A percentile compares a stretch with the other conserved stretches of the same genome.
These are phyloP conservation scores for Fusarium continuum DNA, from an alignment of 2,329 filamentous ascomycete genomes.

Conservation along the genomic window DNA sequence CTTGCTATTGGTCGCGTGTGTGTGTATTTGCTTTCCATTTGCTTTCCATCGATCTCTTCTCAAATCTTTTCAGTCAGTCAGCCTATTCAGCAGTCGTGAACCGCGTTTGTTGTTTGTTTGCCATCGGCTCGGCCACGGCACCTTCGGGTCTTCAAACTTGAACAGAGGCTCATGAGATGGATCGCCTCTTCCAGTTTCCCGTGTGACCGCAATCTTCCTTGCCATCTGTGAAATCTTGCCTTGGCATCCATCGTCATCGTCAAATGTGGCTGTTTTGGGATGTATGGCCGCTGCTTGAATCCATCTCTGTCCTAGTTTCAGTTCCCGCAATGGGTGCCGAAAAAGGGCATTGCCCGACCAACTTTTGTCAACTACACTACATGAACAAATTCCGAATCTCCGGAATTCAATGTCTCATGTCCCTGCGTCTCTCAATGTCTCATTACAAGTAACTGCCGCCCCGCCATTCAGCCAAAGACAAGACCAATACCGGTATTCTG, in stretches of 20 bases:
- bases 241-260: conserved; percentile 11
- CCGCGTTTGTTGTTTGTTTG: conserved; percentile 9
- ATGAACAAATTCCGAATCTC: neutral
- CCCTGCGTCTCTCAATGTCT: conserved; percentile 9
- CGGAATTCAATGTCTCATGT: conserved; percentile 28
- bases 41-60: too few species aligned
- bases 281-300: conserved; percentile 3
- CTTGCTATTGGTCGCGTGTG: neutral
- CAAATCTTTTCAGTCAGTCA: neutral
- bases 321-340: neutral
- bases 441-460: conserved; percentile 3
- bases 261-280: conserved; percentile 18
- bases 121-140: conserved; percentile 8
- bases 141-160: conserved; percentile 13
- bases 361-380: neutral
- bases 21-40: too few species aligned
- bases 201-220: conserved; percentile 1
- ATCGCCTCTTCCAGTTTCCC: neutral
- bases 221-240: neutral
- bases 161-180: neutral
- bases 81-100: neutral
- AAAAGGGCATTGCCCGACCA: conserved; percentile 6
- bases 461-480: neutral
- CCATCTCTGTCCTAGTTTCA: neutral
- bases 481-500: neutral